phyloP scores from a whole-genome alignment of 2,329 filamentous ascomycete genomes.

The Cladophialophora carrionii region DNA sequence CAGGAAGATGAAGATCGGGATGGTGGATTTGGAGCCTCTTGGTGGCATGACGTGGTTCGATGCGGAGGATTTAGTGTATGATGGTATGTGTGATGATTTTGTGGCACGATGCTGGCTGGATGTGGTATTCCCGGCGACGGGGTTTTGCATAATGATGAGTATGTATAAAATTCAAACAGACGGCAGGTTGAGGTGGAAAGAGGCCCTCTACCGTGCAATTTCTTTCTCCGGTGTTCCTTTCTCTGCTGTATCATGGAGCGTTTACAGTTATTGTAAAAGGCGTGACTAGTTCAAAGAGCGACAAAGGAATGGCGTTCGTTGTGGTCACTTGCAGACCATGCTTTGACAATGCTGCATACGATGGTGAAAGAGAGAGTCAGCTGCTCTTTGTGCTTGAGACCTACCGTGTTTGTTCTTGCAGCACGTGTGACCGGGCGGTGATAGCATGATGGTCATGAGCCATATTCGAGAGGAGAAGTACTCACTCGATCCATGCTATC shows the following conservation, averaged over 20 bases:
- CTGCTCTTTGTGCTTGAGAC: slow-evolving; percentile 1
- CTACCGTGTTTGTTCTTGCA: background rate
- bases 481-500: background rate
- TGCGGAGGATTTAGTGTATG: background rate
- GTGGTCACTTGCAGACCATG: background rate
- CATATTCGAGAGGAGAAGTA: background rate
- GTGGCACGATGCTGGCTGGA: slow-evolving; percentile 1
- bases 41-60: slow-evolving; percentile 4
- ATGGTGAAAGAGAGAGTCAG: background rate
- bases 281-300: background rate
- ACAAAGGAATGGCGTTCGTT: background rate
- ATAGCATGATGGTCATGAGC: background rate
- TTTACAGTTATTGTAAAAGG: background rate
- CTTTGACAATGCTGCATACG: background rate
- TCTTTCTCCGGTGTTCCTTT: background rate
- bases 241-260: background rate
- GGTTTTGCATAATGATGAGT: background rate
- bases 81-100: background rate
- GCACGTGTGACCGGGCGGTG: background rate
- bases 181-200: background rate
- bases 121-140: background rate
- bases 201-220: background rate
- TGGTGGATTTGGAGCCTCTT: slow-evolving; percentile 10
- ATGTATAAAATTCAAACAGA: background rate
- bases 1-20: slow-evolving; percentile 27